phyloP scores from a whole-genome alignment of 169 alveolate species.

The Babesia gibsoni region DNA sequence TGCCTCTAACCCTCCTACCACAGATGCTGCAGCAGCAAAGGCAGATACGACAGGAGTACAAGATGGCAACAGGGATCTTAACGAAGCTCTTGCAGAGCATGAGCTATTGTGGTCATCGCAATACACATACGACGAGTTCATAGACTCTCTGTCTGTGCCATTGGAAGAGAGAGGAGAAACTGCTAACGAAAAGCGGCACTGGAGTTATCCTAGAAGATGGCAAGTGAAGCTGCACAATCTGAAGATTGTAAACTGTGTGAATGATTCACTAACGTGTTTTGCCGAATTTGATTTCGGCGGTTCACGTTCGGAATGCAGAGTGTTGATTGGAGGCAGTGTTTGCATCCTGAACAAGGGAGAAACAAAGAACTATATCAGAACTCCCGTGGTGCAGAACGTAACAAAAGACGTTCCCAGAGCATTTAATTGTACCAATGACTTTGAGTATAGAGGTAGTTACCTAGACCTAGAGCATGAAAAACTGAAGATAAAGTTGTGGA shows the following conservation, averaged over 20 bases:
- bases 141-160: slow-evolving; percentile 58
- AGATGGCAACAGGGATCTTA: slow-evolving; percentile 11
- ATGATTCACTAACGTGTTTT: slow-evolving; percentile 67
- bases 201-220: slow-evolving; percentile 77
- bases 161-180: slow-evolving; percentile 72
- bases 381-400: slow-evolving; percentile 77
- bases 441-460: slow-evolving; percentile 81
- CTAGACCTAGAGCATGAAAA: slow-evolving; percentile 79
- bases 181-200: slow-evolving; percentile 62
- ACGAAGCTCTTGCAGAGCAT: slow-evolving; percentile 61
- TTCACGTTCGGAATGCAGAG: slow-evolving; percentile 71
- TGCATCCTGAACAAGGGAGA: slow-evolving; percentile 74
- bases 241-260: slow-evolving; percentile 63
- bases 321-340: slow-evolving; percentile 68
- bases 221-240: slow-evolving; percentile 66
- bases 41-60: background rate
- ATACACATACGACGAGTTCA: slow-evolving; percentile 71
- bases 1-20: background rate
- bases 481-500: slow-evolving; percentile 78
- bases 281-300: slow-evolving; percentile 78
- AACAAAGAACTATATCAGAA: slow-evolving; percentile 73
- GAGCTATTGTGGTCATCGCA: slow-evolving; percentile 69
- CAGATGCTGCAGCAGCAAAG: background rate
- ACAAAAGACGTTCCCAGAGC: slow-evolving; percentile 69
- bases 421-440: slow-evolving; percentile 73